phyloP scores from a whole-genome alignment of 2,329 filamentous ascomycete species.

The Colletotrichum kahawae region DNA sequence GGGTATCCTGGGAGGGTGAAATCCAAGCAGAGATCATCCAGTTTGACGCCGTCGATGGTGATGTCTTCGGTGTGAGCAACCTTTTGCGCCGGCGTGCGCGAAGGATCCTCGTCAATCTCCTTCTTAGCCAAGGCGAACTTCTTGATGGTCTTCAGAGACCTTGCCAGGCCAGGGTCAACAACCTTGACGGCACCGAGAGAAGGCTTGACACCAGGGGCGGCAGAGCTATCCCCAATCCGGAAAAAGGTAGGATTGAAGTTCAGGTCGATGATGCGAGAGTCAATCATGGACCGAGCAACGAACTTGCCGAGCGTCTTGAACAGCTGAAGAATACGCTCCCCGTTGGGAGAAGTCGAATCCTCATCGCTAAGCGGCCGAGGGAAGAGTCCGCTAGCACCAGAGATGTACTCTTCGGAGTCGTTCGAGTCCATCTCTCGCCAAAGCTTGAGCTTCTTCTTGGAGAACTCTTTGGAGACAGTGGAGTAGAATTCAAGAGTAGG shows the following conservation, averaged over 20 bases:
- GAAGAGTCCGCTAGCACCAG: slow-evolving; percentile 84
- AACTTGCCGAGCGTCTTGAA: slow-evolving; percentile 97
- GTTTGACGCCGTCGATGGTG: slow-evolving; percentile 73
- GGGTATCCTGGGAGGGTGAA: slow-evolving; percentile 95
- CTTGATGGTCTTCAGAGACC: slow-evolving; percentile 85
- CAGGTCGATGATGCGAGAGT: slow-evolving; percentile 96
- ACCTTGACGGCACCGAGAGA: slow-evolving; percentile 89
- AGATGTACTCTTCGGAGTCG: slow-evolving; percentile 80
- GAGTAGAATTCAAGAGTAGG: slow-evolving; percentile 98
- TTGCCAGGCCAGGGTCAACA: slow-evolving; percentile 85
- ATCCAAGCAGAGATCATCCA: slow-evolving; percentile 90
- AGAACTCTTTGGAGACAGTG: slow-evolving; percentile 95
- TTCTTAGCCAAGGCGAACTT: slow-evolving; percentile 86
- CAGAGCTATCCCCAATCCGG: slow-evolving; percentile 79
- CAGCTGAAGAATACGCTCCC: slow-evolving; percentile 85
- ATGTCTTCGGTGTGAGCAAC: slow-evolving; percentile 71
- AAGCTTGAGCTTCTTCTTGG: slow-evolving; percentile 94
- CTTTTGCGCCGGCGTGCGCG: slow-evolving; percentile 73
- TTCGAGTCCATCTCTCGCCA: slow-evolving; percentile 90
- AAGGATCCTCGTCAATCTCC: slow-evolving; percentile 74
- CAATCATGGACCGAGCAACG: slow-evolving; percentile 96
- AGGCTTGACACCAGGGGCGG: slow-evolving; percentile 68
- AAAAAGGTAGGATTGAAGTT: slow-evolving; percentile 98
- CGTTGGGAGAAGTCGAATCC: slow-evolving; percentile 74
- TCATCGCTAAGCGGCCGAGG: slow-evolving; percentile 87